Evolutionary conservation across 1,139 yeast species (phyloP), one percentile per base, ranked within the genome.

Genomic region (Candida sp.): DNA sequence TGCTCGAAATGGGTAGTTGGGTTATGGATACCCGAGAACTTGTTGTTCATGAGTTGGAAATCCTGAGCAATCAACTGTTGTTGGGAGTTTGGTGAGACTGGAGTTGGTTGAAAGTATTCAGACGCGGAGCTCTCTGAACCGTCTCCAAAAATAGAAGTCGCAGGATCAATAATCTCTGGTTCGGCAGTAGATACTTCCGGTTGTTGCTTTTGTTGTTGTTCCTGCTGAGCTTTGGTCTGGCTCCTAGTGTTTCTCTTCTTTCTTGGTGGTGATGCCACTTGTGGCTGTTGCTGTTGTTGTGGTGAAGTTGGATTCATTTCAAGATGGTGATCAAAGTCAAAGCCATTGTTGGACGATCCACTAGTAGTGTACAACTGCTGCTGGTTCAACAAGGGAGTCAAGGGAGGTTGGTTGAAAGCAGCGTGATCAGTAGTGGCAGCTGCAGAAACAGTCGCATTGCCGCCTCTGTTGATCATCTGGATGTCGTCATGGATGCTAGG

Each of bases 401-500:
- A 42, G 22, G 51, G 46, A 42, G 17, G 44, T 34, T 44, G 46
- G 31, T 42, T 40, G 11, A 34, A 37, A 7, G 41, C 30, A 6
- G 41, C 11, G 27, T 30, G 40, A 28, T 44, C 28, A 25, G 27
- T 23, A 12, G 38, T 33, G 12, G 23, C 12, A 22, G 23, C 8
- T 11, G 28, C 9, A 11, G 12, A 39, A 8, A 28, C 8, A 22
- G 22, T 37, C 11, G 40, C 3, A 26, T 38, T 39, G 32, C 28
- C 54, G 44, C 67, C 70, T 47, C 78, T 58, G 45, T 67, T 63
- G 37, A 75, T 73, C 23, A 70, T 69, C 49, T 74, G 77, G 39
- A 74, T 69, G 43, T 74, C 78, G 48, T 66, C 50, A 17, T 37
- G 40, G 22, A 40, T 9, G 8, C n/a, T 26, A 2, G 46, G 28